These are phyloP conservation scores for Guadua angustifolia DNA, from an alignment of 176 grass and related monocot genomes.

Conservation along the genomic window DNA sequence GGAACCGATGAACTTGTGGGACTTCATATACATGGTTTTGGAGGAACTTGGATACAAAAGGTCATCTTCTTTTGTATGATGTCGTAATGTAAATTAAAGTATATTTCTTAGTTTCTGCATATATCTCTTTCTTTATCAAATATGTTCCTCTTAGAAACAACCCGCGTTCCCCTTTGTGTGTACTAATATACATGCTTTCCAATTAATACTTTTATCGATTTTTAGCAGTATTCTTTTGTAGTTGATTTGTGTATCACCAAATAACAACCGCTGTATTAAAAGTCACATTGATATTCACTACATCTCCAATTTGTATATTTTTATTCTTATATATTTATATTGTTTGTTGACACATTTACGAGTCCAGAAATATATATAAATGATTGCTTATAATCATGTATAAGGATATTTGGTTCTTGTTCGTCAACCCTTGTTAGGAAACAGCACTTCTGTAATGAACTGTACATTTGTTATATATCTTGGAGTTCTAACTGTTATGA, in stretches of 20 bases:
- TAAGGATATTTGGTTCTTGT: neutral
- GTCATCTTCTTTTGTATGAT: neutral
- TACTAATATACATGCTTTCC: no score
- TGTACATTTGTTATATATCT: no score
- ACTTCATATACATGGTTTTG: slow-evolving; percentile 55
- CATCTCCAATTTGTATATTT: neutral
- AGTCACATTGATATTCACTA: neutral
- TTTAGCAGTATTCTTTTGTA: no score
- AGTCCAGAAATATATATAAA: neutral
- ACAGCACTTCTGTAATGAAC: no score
- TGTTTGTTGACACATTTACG: neutral
- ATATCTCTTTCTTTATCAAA: neutral
- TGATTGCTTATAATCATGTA: no score
- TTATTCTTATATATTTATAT: neutral
- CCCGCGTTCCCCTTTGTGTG: neutral
- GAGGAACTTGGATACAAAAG: slow-evolving; percentile 79
- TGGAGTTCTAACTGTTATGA: neutral
- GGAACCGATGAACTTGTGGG: slow-evolving; percentile 77
- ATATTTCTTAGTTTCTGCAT: neutral
- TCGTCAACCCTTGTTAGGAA: no score
- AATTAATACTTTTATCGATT: no score
- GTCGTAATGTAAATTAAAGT: neutral
- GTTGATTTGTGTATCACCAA: no score
- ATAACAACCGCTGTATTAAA: neutral
- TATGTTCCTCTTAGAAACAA: neutral